A percentile compares a stretch with the other conserved stretches of the same genome.
These are phyloP conservation scores for Apiospora aurea DNA, from an alignment of 2,329 filamentous ascomycete species.

Conservation along the genomic window DNA sequence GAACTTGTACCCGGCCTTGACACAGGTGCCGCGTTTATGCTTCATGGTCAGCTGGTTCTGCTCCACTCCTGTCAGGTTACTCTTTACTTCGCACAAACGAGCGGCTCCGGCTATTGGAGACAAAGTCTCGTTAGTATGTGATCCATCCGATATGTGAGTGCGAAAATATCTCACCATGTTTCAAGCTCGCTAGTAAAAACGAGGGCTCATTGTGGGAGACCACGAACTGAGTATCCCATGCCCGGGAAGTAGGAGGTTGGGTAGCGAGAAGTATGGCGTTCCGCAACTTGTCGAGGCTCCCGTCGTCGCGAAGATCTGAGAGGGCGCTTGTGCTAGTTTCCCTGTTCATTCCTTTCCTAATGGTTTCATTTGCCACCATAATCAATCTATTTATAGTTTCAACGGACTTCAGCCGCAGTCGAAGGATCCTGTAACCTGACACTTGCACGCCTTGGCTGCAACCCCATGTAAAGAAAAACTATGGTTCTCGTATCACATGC, in stretches of 20 bases:
- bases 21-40: conserved; percentile 45
- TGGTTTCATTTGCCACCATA: background rate
- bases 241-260: conserved; percentile 25
- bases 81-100: conserved; percentile 49
- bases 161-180: conserved; percentile 41
- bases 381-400: background rate
- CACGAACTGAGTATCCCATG: conserved; percentile 49
- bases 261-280: background rate
- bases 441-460: too few species aligned
- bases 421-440: too few species aligned
- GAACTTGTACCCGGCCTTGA: conserved; percentile 43
- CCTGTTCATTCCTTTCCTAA: too few species aligned
- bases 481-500: background rate
- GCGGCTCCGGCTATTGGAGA: conserved; percentile 36
- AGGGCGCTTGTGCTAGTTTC: background rate
- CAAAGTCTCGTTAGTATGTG: too few species aligned
- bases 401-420: too few species aligned
- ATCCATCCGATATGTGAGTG: background rate
- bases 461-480: too few species aligned
- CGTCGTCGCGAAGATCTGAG: background rate
- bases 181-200: conserved; percentile 46
- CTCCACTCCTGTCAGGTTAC: conserved; percentile 48
- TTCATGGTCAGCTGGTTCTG: conserved; percentile 48
- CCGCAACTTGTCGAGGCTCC: background rate
- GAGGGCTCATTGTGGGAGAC: conserved; percentile 47